Base-by-base conservation (phyloP, 176 grass and related monocot species). In the Ampelocalamus luodianensis region DNA sequence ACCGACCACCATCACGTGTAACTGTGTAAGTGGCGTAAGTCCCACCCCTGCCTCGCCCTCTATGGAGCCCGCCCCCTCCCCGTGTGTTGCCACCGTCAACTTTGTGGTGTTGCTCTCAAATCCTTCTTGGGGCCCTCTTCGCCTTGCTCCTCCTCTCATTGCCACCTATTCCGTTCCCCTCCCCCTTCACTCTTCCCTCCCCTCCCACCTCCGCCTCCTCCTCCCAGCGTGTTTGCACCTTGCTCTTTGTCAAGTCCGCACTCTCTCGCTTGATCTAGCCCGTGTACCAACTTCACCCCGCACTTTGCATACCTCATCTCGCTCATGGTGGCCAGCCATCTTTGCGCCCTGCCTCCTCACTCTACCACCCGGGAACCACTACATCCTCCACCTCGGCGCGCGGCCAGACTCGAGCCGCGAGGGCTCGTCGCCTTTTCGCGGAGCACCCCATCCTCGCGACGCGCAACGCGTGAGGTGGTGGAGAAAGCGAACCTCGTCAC, bases 341-440 rank as follows among this genome's bases (percentile, higher is more conserved):
- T 90, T 90, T 97, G 65, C 79, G 85, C 0, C 83, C 1, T 87
- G 87, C 87, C 94, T 94, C 1, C 94, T 82, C 92, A 11, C 90
- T 94, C 4, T 97, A 97, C 92, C 94, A 97, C 85, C 94, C 94
- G 1, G 76, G 42, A 97, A 97, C 80, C 50, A 72, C 83, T 97
- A 97, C 90, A 87, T 97, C 84, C 90, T 97, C 51, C 92, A 97
- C 86, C 85, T 97, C 39, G 92, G 94, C 82, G 88, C 90, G 16
- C 37, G 90, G 86, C 94, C 90, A 0, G 83, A 89, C 54, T 65
- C 59, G 12, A 88, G 94, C 83, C 88, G 88, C 15, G 65, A 69
- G 1, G 92, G 0, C 75, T 97, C 14, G 74, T 83, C 32, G 54
- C 66, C 15, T 88, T 88, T 79, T 97, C 53, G 80, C 88, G 0